Percentiles rank a stretch among this genome's conserved stretches.
Conservation (phyloP, 371 early-diverging fungal genomes). For the Mucor circinelloides region DNA sequence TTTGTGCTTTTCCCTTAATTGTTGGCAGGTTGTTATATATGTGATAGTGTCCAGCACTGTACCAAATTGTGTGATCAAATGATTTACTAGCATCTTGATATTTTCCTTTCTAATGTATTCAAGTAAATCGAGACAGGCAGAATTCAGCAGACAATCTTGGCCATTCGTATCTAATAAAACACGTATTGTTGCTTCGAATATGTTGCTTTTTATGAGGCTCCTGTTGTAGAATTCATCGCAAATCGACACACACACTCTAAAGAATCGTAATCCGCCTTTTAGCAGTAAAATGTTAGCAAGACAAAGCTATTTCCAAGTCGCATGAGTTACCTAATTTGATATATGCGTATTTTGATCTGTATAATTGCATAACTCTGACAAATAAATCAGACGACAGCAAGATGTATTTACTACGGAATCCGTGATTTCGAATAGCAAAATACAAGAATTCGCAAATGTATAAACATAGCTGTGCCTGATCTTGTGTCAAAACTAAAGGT, state of each 20-base stretch:
- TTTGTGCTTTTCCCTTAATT: conserved; percentile 61
- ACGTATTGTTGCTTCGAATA: conserved; percentile 71
- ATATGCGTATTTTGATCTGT: conserved; percentile 67
- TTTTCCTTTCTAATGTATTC: conserved; percentile 78
- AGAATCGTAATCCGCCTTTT: conserved; percentile 76
- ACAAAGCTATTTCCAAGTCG: neutral
- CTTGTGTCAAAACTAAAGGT: conserved; percentile 26
- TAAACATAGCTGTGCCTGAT: conserved; percentile 46
- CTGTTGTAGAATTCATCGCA: conserved; percentile 81
- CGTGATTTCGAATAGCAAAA: conserved; percentile 64
- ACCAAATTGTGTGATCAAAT: conserved; percentile 70
- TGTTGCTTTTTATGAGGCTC: conserved; percentile 63
- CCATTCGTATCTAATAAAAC: conserved; percentile 67
- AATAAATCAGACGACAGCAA: conserved; percentile 66
- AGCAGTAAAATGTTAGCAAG: neutral
- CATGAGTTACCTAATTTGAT: conserved; percentile 66
- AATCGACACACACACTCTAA: conserved; percentile 74
- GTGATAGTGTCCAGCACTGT: conserved; percentile 60
- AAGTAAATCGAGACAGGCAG: conserved; percentile 87
- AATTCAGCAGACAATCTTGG: conserved; percentile 81
- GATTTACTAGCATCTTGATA: conserved; percentile 68
- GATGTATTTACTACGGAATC: conserved; percentile 76
- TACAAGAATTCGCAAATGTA: conserved; percentile 77
- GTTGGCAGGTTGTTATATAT: conserved; percentile 65
- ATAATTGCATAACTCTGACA: conserved; percentile 62